Base-by-base conservation (phyloP, 768 basidiomycete species). In the Lactarius hengduanensis region DNA sequence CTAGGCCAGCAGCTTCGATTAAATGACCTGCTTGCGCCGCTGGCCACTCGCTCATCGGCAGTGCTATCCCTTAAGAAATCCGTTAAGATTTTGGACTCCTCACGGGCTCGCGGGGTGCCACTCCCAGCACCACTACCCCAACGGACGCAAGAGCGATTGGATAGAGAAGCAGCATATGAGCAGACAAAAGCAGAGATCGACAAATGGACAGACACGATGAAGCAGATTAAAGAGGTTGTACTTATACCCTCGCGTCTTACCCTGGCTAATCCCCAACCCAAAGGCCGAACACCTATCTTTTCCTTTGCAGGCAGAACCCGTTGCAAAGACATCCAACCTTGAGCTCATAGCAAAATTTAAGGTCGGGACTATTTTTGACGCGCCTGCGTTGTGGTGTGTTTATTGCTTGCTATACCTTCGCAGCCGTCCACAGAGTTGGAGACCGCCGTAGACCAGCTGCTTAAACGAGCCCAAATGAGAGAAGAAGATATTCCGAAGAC, bases 151-250 rank as follows among this genome's bases (percentile, higher is more conserved):
- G 95, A 97, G 67, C 88, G 91, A 54, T 79, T 98, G 0, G 94
- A 97, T 71, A 88, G 96, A 58, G 88, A 94, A 74, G 96, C 95
- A 9, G 96, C 96, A 0, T 97, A 96, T 74, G 94, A 95, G 72
- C 84, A 91, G 76, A 98, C 96, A 4, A 94, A 92, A 74, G 83
- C 85, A 68, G 96, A 98, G 75, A 90, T 96, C 2, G 86, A 91
- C 69, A 97, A 96, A 79, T 98, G 96, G 97, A 85, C 85, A 32
- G 87, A 85, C 6, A 92, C 93, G 3, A 96, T 98, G 90, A 92
- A 91, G 76, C 84, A 86, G 26, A 94, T 99, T 70, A 88, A 89
- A 70, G 93, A 98, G 79, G 92, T 91, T 61, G 80, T 58, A 66
- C 34, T 22, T 4, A 59, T 13, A 34, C 10, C 10, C 36, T 43